Percentiles rank a stretch among this genome's conserved stretches.
Evolutionary conservation across 2,329 filamentous ascomycete species (phyloP).

Genomic region (Scedosporium apiospermum): DNA sequence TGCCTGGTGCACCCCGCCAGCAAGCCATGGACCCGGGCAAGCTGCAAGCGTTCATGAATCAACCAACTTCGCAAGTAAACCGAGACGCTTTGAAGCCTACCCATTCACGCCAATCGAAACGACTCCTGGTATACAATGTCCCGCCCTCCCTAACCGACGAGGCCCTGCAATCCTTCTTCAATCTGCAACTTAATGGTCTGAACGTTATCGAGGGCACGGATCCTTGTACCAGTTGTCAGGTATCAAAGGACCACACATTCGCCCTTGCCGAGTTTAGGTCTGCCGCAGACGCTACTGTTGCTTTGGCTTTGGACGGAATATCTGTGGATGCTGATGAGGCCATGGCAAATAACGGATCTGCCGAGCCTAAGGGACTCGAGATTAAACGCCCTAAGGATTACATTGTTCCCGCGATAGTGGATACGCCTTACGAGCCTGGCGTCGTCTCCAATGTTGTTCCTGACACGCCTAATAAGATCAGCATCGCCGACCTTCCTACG

Average conservation of each 20-base stretch:
- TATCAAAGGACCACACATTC: slow-evolving; percentile 70
- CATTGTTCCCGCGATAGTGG: slow-evolving; percentile 73
- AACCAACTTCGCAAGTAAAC: slow-evolving; percentile 54
- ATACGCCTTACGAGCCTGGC: slow-evolving; percentile 64
- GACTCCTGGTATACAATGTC: slow-evolving; percentile 79
- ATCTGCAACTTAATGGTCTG: slow-evolving; percentile 90
- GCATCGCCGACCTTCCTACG: slow-evolving; percentile 77
- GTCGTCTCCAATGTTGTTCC: slow-evolving; percentile 72
- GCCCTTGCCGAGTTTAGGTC: slow-evolving; percentile 87
- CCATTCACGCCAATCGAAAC: slow-evolving; percentile 89
- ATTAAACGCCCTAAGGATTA: slow-evolving; percentile 93
- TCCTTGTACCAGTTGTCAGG: slow-evolving; percentile 74
- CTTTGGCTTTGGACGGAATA: slow-evolving; percentile 81
- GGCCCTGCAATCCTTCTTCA: slow-evolving; percentile 75
- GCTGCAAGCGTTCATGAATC: slow-evolving; percentile 91
- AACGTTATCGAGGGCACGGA: slow-evolving; percentile 81
- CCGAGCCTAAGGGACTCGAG: slow-evolving; percentile 47
- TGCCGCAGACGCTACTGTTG: slow-evolving; percentile 80
- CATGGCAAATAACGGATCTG: slow-evolving; percentile 33
- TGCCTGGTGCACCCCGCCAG: slow-evolving; percentile 88
- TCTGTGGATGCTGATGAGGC: slow-evolving; percentile 68
- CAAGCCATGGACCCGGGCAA: slow-evolving; percentile 89
- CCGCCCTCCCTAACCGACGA: slow-evolving; percentile 68
- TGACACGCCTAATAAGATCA: slow-evolving; percentile 92
- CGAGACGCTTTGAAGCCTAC: slow-evolving; percentile 81